Base-by-base conservation (phyloP, 805 yeast species). In the Lipomyces mesembrius region DNA sequence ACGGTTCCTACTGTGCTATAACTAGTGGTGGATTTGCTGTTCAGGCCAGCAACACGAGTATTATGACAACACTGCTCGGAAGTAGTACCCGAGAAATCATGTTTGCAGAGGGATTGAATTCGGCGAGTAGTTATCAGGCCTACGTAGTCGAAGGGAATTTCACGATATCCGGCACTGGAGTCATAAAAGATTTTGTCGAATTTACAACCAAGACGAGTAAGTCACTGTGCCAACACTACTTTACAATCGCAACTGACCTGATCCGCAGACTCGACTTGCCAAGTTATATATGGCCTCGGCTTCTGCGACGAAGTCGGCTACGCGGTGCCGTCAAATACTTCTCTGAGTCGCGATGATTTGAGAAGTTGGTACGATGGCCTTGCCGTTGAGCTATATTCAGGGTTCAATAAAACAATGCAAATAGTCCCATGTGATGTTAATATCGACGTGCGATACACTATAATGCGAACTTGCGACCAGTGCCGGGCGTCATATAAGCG, bases 271-370 rank as follows among this genome's bases (percentile, higher is more conserved):
- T 76, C 32, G 75, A 82, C 90, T 1, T 94, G 99, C 76, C 85
- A 88, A 67, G 78, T 93, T 59, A 84, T 92, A 20, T 91, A 85
- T 75, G 89, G 86, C 66, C 80, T 94, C 66, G 87, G 85, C 2
- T 92, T 92, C 74, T 94, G 99, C 77, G 77, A 82, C 37, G 84
- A 85, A 57, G 96, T 94, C 29, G 95, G 97, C 0, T 94, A 93
- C 78, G 84, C 97, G 0, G 97, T 91, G 0, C 98, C 98, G 0
- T 81, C 81, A 5, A 79, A 79, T 60, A 74, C 84, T 0, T 68
- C 80, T 0, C 67, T 75, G 2, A 77, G 77, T 1, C 67, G 72
- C 2, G 75, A 75, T 46, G 78, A 78, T 3, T 75, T 88, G 37
- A 80, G 82, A 1, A 46, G 70, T 0, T 73, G 84, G 22, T 94